phyloP scores from a whole-genome alignment of 164 flowering plant species.

The Piper longum region DNA sequence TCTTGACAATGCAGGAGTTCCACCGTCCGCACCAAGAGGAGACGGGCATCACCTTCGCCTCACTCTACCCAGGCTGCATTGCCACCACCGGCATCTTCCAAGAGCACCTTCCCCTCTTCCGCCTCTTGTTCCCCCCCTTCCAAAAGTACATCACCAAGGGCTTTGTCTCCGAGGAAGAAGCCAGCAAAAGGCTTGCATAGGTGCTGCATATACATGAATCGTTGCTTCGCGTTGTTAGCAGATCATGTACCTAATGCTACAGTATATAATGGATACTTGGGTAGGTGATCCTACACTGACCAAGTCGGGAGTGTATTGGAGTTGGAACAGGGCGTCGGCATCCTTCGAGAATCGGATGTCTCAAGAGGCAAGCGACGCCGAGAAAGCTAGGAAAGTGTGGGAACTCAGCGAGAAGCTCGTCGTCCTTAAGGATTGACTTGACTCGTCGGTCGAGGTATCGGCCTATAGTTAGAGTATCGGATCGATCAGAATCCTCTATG shows the following conservation, averaged over 20 bases:
- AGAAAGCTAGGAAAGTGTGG: constrained; percentile 91
- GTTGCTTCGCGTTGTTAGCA: too few relatives aligned
- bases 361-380: constrained; percentile 79
- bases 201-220: constrained; percentile 8
- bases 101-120: constrained; percentile 85
- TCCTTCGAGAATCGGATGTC: constrained; percentile 94
- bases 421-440: constrained; percentile 26
- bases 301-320: constrained; percentile 98
- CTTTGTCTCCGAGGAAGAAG: constrained; percentile 75
- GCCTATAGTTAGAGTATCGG: too few relatives aligned
- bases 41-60: constrained; percentile 80
- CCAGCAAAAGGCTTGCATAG: constrained; percentile 93
- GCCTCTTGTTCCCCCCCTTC: constrained; percentile 93
- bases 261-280: constrained; percentile 14
- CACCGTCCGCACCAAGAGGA: constrained; percentile 92
- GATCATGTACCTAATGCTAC: too few relatives aligned
- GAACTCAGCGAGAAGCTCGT: constrained; percentile 93
- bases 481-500: too few relatives aligned
- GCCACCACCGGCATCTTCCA: constrained; percentile 89
- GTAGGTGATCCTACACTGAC: constrained; percentile 94
- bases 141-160: constrained; percentile 98
- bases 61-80: constrained; percentile 98
- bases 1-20: constrained; percentile 99
- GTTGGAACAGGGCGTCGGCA: constrained; percentile 91
- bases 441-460: too few relatives aligned